These are phyloP conservation scores for Fusarium marasasianum DNA, from an alignment of 2,329 filamentous ascomycete genomes.

Conservation along the genomic window DNA sequence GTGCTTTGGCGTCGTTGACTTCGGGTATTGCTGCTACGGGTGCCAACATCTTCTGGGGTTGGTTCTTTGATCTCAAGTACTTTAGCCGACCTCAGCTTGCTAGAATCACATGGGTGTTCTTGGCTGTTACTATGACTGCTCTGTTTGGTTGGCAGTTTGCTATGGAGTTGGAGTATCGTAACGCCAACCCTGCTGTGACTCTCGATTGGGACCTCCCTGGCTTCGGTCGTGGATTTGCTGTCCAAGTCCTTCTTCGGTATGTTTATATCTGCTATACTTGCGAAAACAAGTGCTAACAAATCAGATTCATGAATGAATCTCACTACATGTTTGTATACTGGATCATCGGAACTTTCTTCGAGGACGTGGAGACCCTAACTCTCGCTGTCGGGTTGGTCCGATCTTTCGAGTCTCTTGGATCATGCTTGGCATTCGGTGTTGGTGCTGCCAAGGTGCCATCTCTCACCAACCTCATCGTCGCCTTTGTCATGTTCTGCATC, in stretches of 20 bases:
- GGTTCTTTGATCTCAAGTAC: conserved; percentile 57
- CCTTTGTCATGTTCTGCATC: conserved; percentile 58
- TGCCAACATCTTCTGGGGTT: conserved; percentile 60
- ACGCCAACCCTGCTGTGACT: conserved; percentile 49
- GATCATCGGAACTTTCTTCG: conserved; percentile 60
- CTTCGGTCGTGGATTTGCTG: conserved; percentile 58
- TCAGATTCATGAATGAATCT: conserved; percentile 59
- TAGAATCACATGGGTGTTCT: conserved; percentile 53
- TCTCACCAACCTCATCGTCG: conserved; percentile 59
- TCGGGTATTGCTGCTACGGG: conserved; percentile 56
- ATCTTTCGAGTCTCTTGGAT: conserved; percentile 59
- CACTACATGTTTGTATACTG: conserved; percentile 63
- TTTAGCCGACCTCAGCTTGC: conserved; percentile 55
- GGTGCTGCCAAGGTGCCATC: conserved; percentile 56
- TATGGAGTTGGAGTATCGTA: conserved; percentile 57
- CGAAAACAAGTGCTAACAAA: neutral
- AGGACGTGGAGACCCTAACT: conserved; percentile 61
- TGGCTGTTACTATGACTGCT: conserved; percentile 53
- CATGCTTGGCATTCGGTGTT: conserved; percentile 57
- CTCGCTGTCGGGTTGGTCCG: conserved; percentile 58
- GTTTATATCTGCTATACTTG: neutral
- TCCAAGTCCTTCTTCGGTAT: conserved; percentile 58
- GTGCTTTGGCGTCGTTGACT: conserved; percentile 56
- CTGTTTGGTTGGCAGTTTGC: conserved; percentile 59
- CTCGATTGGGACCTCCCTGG: conserved; percentile 57